Percentiles rank a stretch among this genome's conserved stretches.
Evolutionary conservation across 202 grass and related monocot species (phyloP).

Genomic region (Schoenoplectus tabernaemontani): DNA sequence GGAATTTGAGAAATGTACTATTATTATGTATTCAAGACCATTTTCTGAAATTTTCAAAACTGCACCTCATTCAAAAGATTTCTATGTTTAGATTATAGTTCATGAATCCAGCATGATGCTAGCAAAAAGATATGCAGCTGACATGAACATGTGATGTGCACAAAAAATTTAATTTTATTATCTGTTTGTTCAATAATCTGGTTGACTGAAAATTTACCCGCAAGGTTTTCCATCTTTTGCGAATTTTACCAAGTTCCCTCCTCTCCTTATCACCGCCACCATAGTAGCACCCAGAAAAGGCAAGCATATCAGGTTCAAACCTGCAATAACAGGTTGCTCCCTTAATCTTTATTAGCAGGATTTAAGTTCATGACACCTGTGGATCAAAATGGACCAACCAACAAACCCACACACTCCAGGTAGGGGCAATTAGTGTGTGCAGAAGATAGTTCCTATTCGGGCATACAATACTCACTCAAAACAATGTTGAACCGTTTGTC

Average conservation of each 20-base stretch:
- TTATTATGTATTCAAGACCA: background rate
- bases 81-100: background rate
- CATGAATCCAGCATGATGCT: slow-evolving; percentile 6
- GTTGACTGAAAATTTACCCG: slow-evolving; percentile 32
- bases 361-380: background rate
- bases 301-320: slow-evolving; percentile 99
- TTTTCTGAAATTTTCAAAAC: background rate
- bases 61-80: background rate
- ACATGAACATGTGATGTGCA: background rate
- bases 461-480: background rate
- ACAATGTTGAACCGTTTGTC: background rate
- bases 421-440: background rate
- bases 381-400: background rate
- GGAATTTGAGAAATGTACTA: background rate
- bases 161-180: slow-evolving; percentile 1
- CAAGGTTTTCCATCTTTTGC: slow-evolving; percentile 83
- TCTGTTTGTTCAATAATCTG: background rate
- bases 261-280: slow-evolving; percentile 95
- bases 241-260: slow-evolving; percentile 72
- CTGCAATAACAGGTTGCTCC: slow-evolving; percentile 35
- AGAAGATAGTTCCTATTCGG: background rate
- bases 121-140: background rate
- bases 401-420: background rate
- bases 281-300: slow-evolving; percentile 97
- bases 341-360: background rate